These are phyloP conservation scores for Colletotrichum gloeosporioides DNA, from an alignment of 2,329 filamentous ascomycete species.

Conservation along the genomic window DNA sequence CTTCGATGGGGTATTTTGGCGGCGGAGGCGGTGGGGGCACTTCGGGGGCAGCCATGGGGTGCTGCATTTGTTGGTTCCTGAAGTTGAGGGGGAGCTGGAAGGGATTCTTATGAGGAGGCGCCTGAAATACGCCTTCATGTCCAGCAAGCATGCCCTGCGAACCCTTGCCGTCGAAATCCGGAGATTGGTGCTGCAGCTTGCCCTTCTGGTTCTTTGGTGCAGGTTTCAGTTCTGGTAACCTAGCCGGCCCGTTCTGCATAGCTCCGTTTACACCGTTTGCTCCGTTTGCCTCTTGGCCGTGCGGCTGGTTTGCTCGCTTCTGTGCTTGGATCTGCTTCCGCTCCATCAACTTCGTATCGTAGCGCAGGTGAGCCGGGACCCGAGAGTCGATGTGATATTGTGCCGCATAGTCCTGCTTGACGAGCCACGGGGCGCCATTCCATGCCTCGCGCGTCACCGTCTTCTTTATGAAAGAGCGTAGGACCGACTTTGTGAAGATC, in stretches of 20 bases:
- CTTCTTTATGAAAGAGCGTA: conserved; percentile 94
- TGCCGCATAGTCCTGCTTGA: conserved; percentile 84
- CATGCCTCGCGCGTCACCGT: conserved; percentile 91
- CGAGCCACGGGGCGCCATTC: conserved; percentile 96
- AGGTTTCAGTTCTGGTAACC: conserved; percentile 76
- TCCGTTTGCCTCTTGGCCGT: conserved; percentile 22
- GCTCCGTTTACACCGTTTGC: conserved; percentile 44
- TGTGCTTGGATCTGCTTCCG: conserved; percentile 75
- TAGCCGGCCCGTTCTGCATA: conserved; percentile 49
- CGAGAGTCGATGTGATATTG: conserved; percentile 88
- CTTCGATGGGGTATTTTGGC: conserved; percentile 95
- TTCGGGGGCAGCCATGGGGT: conserved; percentile 41
- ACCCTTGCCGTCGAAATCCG: conserved; percentile 46
- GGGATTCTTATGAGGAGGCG: conserved; percentile 49
- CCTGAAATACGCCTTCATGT: conserved; percentile 43
- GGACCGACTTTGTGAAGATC: conserved; percentile 91
- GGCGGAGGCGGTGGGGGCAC: conserved; percentile 72
- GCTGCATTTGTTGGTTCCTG: conserved; percentile 47
- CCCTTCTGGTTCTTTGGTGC: conserved; percentile 72
- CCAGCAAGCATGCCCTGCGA: conserved; percentile 31
- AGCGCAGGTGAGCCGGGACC: conserved; percentile 80
- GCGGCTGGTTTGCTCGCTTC: conserved; percentile 59
- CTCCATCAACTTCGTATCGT: conserved; percentile 80
- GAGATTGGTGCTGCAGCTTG: conserved; percentile 56
- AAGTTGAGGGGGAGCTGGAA: conserved; percentile 51